Percentiles rank a stretch among this genome's conserved stretches.
Conservation (phyloP, 192 early-diverging fungal genomes). For the Coemansia sp. region DNA sequence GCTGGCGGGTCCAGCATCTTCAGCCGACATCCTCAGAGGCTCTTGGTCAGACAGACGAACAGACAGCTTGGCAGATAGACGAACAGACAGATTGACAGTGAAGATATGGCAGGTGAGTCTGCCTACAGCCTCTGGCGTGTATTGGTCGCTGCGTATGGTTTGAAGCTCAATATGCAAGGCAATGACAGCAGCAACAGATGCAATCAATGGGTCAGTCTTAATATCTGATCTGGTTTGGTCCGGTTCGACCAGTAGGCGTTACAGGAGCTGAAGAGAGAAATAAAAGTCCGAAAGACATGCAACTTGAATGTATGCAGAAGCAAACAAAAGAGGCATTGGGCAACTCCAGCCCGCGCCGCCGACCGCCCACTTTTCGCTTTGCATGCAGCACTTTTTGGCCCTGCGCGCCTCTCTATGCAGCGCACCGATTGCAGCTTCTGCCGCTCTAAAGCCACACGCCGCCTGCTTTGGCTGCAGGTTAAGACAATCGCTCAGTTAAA, state of each 20-base stretch:
- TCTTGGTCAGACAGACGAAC: neutral
- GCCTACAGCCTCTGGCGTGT: neutral
- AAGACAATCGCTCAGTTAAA: constrained; percentile 24
- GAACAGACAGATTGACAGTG: neutral
- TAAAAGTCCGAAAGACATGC: neutral
- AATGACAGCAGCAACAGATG: neutral
- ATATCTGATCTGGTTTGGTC: neutral
- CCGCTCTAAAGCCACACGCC: constrained; percentile 2
- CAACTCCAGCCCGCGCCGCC: constrained; percentile 1
- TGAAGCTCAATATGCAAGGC: neutral
- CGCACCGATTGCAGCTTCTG: constrained; percentile 5
- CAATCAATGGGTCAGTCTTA: neutral
- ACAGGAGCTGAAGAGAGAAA: neutral
- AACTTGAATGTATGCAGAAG: neutral
- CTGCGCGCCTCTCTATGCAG: constrained; percentile 2
- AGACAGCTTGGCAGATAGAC: neutral
- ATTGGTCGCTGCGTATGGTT: neutral
- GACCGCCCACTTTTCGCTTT: constrained; percentile 1
- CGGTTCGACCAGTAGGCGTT: neutral
- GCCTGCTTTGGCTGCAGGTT: constrained; percentile 8
- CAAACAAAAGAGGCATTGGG: constrained; percentile 7
- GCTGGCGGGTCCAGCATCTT: constrained; percentile 12
- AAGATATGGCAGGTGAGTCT: neutral
- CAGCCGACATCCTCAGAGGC: constrained; percentile 27
- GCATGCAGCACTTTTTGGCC: neutral